Conservation (phyloP, 352 stramenopile genomes). For the Globisporangium splendens region DNA sequence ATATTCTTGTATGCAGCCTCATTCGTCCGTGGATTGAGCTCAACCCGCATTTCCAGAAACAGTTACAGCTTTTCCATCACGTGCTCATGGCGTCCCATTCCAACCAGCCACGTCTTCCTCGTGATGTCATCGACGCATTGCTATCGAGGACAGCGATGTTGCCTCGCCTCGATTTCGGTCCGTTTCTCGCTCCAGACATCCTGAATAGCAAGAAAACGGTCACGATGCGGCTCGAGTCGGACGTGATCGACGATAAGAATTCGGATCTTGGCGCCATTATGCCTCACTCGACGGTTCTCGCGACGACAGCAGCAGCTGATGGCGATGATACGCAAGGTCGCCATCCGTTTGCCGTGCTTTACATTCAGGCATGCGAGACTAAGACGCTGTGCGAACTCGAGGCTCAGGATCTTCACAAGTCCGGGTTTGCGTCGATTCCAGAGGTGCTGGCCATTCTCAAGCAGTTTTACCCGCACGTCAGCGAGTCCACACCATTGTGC, state of each 20-base stretch:
- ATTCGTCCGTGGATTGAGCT: constrained; percentile 70
- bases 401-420: constrained; percentile 29
- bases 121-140: not conserved
- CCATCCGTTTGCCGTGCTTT: constrained; percentile 45
- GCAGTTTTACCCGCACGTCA: constrained; percentile 56
- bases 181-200: constrained; percentile 42
- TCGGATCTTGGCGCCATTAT: constrained; percentile 49
- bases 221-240: constrained; percentile 64
- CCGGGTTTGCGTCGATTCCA: constrained; percentile 32
- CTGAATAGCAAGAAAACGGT: constrained; percentile 41
- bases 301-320: constrained; percentile 20
- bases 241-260: constrained; percentile 39
- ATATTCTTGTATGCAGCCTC: too few relatives aligned
- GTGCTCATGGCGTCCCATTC: not conserved
- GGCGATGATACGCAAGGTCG: constrained; percentile 4
- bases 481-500: constrained; percentile 30
- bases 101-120: not conserved
- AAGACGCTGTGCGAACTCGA: constrained; percentile 27
- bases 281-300: constrained; percentile 28
- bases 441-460: constrained; percentile 46
- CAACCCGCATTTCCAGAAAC: constrained; percentile 49
- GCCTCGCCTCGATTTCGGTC: constrained; percentile 54
- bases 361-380: constrained; percentile 33
- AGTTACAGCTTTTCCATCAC: constrained; percentile 25
- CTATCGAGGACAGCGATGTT: constrained; percentile 6